Base-by-base conservation (phyloP, 208 protist species). In the Leishmania turanica region DNA sequence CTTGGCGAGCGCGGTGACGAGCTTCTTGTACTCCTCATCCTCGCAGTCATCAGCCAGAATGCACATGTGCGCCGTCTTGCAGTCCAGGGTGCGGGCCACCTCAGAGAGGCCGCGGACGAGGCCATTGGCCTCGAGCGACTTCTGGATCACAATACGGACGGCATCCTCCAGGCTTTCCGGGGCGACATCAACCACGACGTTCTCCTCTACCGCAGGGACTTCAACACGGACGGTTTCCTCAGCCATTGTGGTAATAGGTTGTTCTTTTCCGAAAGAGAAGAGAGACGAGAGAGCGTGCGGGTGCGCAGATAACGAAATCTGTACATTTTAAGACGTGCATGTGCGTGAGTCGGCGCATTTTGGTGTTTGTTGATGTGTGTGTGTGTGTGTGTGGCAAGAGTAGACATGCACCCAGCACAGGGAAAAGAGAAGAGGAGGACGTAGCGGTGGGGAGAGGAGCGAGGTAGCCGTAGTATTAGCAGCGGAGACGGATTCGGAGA, bases 11-110 rank as follows among this genome's bases (percentile, higher is more conserved):
- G 92, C 93, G 15, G 86, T 93, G 77, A 98, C 89, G 62, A 98
- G 94, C 77, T 96, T 96, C 91, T 97, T 98, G 93, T 97, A 98
- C 76, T 91, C 92, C 89, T 94, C 93, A 81, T 98, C 94, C 78
- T 98, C 95, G 89, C 94, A 97, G 88, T 97, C 94, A 37, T 97
- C 94, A 64, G 95, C 94, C 75, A 98, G 93, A 72, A 98, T 90
- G 86, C 91, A 96, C 78, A 98, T 88, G 85, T 95, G 91, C 49
- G 91, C 95, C 79, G 83, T 91, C 87, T 92, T 90, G 87, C 91
- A 90, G 87, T 98, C 92, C 40, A 98, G 91, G 34, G 92, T 91
- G 80, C 92, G 93, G 77, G 95, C 85, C 45, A 97, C 93, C 84
- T 96, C 93, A 49, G 92, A 95, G 71, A 98, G 93, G 69, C 95